phyloP scores from a whole-genome alignment of 495 filamentous ascomycete genomes.

The Terfezia claveryi region DNA sequence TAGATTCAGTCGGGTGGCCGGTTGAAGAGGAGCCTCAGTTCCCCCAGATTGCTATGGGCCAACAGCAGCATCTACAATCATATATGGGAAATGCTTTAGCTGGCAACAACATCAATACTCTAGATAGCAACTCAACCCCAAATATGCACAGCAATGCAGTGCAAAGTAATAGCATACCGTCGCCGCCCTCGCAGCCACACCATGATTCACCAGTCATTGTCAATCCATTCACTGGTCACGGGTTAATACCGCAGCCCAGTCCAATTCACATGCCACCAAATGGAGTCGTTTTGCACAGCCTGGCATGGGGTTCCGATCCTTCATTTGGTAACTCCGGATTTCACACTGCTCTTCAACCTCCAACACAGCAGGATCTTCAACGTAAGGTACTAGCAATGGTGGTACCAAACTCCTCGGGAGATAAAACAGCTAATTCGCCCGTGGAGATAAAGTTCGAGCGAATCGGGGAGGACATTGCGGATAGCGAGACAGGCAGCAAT shows the following conservation, averaged over 20 bases:
- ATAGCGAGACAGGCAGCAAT: conserved; percentile 10
- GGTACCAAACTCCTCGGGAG: conserved; percentile 10
- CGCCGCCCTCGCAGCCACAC: conserved; percentile 5
- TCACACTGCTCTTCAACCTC: conserved; percentile 11
- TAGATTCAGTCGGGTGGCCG: too few species aligned
- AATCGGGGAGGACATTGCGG: conserved; percentile 11
- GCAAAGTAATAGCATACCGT: too few species aligned
- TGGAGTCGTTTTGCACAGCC: conserved; percentile 6
- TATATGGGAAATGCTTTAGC: too few species aligned
- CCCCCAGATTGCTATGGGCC: conserved; percentile 8
- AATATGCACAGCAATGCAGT: too few species aligned
- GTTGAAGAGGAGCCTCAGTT: too few species aligned
- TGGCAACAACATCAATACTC: too few species aligned
- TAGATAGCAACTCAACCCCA: too few species aligned
- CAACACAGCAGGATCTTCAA: conserved; percentile 13
- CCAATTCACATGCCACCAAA: conserved; percentile 9
- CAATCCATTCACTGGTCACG: conserved; percentile 14
- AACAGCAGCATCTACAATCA: neutral
- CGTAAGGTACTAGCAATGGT: conserved; percentile 15
- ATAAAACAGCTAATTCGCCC: conserved; percentile 18
- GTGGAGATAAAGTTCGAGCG: conserved; percentile 17
- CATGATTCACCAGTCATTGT: conserved; percentile 10
- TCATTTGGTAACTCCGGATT: conserved; percentile 19
- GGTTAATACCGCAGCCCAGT: conserved; percentile 7
- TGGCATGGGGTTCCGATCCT: conserved; percentile 19